Conservation (phyloP, 2,329 filamentous ascomycete species). For the Thermoascus crustaceus region DNA sequence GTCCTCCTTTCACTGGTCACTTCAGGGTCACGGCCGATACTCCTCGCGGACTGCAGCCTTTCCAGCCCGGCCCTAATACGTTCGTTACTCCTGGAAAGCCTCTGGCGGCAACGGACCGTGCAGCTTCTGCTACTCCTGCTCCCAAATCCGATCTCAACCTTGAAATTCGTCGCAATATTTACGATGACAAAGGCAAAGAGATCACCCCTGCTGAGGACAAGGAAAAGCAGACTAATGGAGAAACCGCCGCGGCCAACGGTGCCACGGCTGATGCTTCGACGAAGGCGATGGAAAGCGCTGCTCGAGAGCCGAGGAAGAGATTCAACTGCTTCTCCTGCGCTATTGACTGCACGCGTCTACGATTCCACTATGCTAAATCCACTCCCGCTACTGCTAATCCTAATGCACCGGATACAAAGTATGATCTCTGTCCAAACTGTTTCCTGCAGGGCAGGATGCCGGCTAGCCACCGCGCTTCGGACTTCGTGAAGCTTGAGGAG, state of each 20-base stretch:
- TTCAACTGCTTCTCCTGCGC: slow-evolving; percentile 86
- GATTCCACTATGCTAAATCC: slow-evolving; percentile 63
- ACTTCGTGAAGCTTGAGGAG: slow-evolving; percentile 87
- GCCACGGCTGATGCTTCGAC: slow-evolving; percentile 50
- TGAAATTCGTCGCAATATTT: slow-evolving; percentile 91
- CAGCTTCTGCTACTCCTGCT: slow-evolving; percentile 56
- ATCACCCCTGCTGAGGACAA: slow-evolving; percentile 63
- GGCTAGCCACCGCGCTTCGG: slow-evolving; percentile 64
- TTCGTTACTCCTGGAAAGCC: slow-evolving; percentile 54
- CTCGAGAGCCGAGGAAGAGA: slow-evolving; percentile 56
- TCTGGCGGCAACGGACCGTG: slow-evolving; percentile 60
- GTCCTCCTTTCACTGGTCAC: slow-evolving; percentile 92
- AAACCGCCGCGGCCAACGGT: slow-evolving; percentile 60
- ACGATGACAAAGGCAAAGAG: slow-evolving; percentile 84
- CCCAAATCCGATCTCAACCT: slow-evolving; percentile 78
- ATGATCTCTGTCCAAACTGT: slow-evolving; percentile 86
- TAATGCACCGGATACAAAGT: slow-evolving; percentile 54
- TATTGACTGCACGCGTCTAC: slow-evolving; percentile 70
- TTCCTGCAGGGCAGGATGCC: slow-evolving; percentile 79
- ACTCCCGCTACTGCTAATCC: slow-evolving; percentile 50
- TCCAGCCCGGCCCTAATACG: slow-evolving; percentile 80
- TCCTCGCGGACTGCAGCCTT: slow-evolving; percentile 85
- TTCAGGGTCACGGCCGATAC: slow-evolving; percentile 96
- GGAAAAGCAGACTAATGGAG: slow-evolving; percentile 61
- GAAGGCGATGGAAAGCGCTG: slow-evolving; percentile 53